Evolutionary conservation across 2,329 filamentous ascomycete species (phyloP), one percentile per base, ranked within the genome.

Genomic region (Cyphellophora europaea): DNA sequence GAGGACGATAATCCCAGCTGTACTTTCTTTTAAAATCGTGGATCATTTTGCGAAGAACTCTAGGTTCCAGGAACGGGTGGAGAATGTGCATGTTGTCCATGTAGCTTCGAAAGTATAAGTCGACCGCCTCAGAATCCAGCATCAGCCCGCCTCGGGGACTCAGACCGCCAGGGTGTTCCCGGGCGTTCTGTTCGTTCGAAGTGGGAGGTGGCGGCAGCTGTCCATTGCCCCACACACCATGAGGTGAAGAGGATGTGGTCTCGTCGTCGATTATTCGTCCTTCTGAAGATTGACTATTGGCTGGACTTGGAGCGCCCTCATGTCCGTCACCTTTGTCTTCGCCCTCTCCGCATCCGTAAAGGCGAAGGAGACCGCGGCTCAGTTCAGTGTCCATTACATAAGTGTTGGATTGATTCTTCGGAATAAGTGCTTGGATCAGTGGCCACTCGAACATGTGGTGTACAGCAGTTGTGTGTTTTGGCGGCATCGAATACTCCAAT

Each of bases 401-500:
- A 5, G 44, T 40, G 0, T 35, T 21, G 21, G 71, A 61, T 11
- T 42, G 38, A 12, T 39, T 36, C 8, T 18, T 68, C 19, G 67
- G 63, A 19, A 84, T 76, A 52, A 95, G 53, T 42, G 69, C 61
- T 53, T 67, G 61, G 36, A 91, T 85, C 0, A 77, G 71, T 0
- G 72, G 72, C 77, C 82, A 87, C 30, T 72, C 68, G 17, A 96
- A 63, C 12, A 96, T 65, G 43, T 87, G 74, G 33, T 91, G 84
- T 1, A 87, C 87, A n/a, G 86, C 76, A 1, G 88, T 95, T 0
- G 85, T 93, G 52, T 96, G 89, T 47, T 93, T 84, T 17, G 79
- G 74, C 1, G 86, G 83, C 37, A 93, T 83, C 2, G 81, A 74
- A 11, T 82, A 72, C 45, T 77, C 71, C 30, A 75, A 77, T 17